Evolutionary conservation across 495 filamentous ascomycete genomes (phyloP), one percentile per base, ranked within the genome.

Genomic region (Cercophora newfieldiana): DNA sequence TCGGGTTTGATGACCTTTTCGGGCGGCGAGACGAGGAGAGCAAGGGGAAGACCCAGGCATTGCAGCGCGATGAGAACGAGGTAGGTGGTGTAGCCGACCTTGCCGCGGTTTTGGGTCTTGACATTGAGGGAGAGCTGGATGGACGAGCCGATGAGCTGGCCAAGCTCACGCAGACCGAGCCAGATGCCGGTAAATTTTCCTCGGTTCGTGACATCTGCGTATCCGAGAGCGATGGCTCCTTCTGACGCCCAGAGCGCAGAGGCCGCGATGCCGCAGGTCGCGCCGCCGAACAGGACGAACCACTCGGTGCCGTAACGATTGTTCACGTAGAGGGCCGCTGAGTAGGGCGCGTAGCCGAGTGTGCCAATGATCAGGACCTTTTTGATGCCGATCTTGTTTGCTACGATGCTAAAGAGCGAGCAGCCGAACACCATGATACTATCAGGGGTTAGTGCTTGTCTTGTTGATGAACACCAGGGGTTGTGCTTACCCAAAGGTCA

Each of bases 221-320:
- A 87, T 1, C 84, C 84, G 8, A 87, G 75, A 0, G 83, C 85
- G 67, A 88, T 81, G 31, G 85, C 84, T 50, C 83, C 84, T 63
- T 88, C 86, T 53, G 81, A 80, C 0, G 81, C 85, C 85, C 86
- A 87, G n/a, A 87, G 73, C 7, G 84, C 74, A 7, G 82, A 83
- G 0, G 85, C 85, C 5, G 80, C 79, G 28, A 87, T 76, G 0
- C 86, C 85, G 70, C 86, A 88, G 10, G 81, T 79, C 2, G 80
- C 83, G 6, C 83, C 84, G 6, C 84, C 86, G 1, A 87, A 77
- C 18, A 86, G 68, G 0, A 87, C 78, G 58, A 88, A 81, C 86
- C 85, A 88, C 56, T 82, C 77, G 12, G 77, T 80, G 4, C 84
- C 85, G 69, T 82, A 86, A 0, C 83, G 80, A 69, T 85, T 87